Evolutionary conservation across 1,284 basidiomycete genomes (phyloP).

Genomic region (Veloboletus limbatus): DNA sequence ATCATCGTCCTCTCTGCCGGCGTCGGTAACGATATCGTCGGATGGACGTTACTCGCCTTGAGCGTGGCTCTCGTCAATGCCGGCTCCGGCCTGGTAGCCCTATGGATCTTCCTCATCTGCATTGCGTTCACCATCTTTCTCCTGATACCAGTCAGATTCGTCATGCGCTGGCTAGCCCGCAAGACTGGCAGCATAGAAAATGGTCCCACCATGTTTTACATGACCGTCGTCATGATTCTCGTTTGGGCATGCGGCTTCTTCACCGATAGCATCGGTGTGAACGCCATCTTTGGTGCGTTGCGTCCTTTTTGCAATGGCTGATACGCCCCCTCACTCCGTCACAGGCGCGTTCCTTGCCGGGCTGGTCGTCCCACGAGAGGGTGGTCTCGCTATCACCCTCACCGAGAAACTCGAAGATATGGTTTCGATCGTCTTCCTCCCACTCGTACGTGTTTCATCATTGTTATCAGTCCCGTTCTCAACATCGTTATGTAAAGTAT

Average conservation of each 20-base stretch:
- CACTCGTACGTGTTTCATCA: slow-evolving; percentile 52
- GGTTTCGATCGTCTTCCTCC: slow-evolving; percentile 78
- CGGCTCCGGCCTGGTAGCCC: slow-evolving; percentile 65
- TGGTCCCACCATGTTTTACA: slow-evolving; percentile 76
- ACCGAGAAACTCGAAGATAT: slow-evolving; percentile 85
- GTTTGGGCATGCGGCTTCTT: slow-evolving; percentile 87
- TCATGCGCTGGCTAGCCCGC: slow-evolving; percentile 68
- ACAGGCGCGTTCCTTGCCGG: slow-evolving; percentile 84
- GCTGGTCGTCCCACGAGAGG: slow-evolving; percentile 86
- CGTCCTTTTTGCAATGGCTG: slow-evolving; percentile 33
- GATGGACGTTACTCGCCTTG: slow-evolving; percentile 76
- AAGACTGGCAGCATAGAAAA: slow-evolving; percentile 79
- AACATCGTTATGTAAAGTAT: slow-evolving; percentile 50
- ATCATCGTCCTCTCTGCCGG: slow-evolving; percentile 92
- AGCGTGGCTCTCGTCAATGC: slow-evolving; percentile 92
- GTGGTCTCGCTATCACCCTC: slow-evolving; percentile 77
- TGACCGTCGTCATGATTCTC: slow-evolving; percentile 74
- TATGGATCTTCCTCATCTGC: slow-evolving; percentile 80
- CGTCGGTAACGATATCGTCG: slow-evolving; percentile 86
- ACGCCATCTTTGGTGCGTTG: slow-evolving; percentile 76
- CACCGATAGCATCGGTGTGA: slow-evolving; percentile 91
- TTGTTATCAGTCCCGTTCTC: slow-evolving; percentile 14
- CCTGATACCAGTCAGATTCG: slow-evolving; percentile 65
- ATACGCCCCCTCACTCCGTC: slow-evolving; percentile 30
- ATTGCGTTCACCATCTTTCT: slow-evolving; percentile 81